Percentiles rank a stretch among this genome's conserved stretches.
Evolutionary conservation across 192 early-diverging fungal genomes (phyloP).

Genomic region (Rhizoclosmatium sp.): DNA sequence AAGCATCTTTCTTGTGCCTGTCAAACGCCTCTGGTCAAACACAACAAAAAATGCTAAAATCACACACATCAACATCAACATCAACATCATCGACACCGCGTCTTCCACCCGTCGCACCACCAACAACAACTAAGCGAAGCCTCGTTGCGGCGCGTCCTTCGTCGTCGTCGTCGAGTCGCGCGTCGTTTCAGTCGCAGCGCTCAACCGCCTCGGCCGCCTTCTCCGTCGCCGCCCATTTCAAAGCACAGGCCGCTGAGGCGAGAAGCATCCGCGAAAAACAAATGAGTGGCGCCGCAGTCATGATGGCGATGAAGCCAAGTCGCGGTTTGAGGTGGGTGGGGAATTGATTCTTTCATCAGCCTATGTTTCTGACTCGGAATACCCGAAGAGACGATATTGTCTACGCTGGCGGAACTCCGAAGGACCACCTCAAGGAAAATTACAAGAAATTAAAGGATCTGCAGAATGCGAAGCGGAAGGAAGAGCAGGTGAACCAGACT

Average conservation of each 20-base stretch:
- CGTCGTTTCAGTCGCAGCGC: not conserved
- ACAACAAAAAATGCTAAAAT: not conserved
- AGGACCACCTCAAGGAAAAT: slow-evolving; percentile 61
- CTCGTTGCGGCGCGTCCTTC: not conserved
- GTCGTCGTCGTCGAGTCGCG: not conserved
- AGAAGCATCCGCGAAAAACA: slow-evolving; percentile 50
- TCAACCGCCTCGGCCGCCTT: not conserved
- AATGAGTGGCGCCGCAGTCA: slow-evolving; percentile 60
- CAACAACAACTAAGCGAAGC: not conserved
- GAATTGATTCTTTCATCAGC: not conserved
- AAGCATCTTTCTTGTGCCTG: not conserved
- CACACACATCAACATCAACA: not conserved
- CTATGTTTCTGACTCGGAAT: not conserved
- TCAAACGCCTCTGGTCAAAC: not conserved
- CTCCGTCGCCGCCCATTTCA: not conserved
- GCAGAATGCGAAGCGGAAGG: slow-evolving; percentile 41
- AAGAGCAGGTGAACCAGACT: slow-evolving; percentile 36
- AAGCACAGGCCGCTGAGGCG: slow-evolving; percentile 43
- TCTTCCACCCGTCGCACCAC: not conserved
- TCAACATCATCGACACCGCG: not conserved
- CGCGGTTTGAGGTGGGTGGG: slow-evolving; percentile 51
- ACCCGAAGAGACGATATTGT: slow-evolving; percentile 57
- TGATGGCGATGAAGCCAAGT: slow-evolving; percentile 59
- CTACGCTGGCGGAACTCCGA: slow-evolving; percentile 55
- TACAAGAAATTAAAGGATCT: slow-evolving; percentile 44